These are phyloP conservation scores for Trametes coccinea DNA, from an alignment of 768 basidiomycete species.

Conservation along the genomic window DNA sequence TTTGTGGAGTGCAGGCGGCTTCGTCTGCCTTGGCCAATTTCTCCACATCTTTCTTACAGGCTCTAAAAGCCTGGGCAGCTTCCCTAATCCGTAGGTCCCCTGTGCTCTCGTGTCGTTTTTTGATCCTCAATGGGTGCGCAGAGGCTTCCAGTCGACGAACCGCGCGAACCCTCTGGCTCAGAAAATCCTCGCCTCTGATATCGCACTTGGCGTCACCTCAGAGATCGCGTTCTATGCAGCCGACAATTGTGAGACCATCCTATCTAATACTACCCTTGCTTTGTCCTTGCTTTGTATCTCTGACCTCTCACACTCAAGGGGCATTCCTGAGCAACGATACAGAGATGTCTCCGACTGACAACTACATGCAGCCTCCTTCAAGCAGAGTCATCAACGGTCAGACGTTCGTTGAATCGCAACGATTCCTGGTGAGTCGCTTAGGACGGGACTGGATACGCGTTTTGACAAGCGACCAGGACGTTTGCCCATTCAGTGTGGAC, in stretches of 20 bases:
- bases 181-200: conserved; percentile 56
- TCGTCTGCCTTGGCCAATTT: conserved; percentile 62
- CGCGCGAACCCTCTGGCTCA: conserved; percentile 59
- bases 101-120: background rate
- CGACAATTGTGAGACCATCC: conserved; percentile 46
- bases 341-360: conserved; percentile 22
- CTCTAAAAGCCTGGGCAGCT: conserved; percentile 29
- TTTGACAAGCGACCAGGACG: conserved; percentile 31
- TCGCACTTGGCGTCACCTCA: conserved; percentile 43
- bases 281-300: no score
- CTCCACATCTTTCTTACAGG: conserved; percentile 59
- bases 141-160: conserved; percentile 56
- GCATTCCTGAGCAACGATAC: conserved; percentile 35
- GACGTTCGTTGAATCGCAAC: conserved; percentile 33
- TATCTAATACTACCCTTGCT: no score
- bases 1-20: conserved; percentile 47
- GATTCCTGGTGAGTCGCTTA: conserved; percentile 33
- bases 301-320: conserved; percentile 17
- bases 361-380: conserved; percentile 36
- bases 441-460: background rate
- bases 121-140: conserved; percentile 22
- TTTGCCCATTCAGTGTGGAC: conserved; percentile 34
- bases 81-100: conserved; percentile 50
- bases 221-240: conserved; percentile 46
- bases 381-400: conserved; percentile 33